A percentile compares a stretch with the other conserved stretches of the same genome.
Conservation (phyloP, 139 green algal species). For the Micromonas commoda region DNA sequence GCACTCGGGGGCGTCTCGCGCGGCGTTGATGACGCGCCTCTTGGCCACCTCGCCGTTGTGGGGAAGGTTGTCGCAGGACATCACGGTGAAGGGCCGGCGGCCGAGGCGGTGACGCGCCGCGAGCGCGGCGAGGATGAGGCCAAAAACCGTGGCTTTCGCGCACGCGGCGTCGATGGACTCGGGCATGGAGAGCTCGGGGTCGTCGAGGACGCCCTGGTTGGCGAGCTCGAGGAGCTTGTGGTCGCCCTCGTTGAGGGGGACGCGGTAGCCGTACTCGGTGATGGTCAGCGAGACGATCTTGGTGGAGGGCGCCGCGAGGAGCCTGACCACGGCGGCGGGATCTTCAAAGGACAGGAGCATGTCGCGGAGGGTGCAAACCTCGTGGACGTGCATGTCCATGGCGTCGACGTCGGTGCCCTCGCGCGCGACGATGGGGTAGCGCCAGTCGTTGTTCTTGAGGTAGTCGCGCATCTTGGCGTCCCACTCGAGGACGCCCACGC, state of each 20-base stretch:
- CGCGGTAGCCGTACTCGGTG: neutral
- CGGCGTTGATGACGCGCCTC: neutral
- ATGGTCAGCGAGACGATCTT: neutral
- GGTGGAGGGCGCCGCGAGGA: neutral
- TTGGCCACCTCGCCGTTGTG: neutral
- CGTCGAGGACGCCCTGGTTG: neutral
- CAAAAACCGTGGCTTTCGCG: neutral
- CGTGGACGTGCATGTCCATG: neutral
- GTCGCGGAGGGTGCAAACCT: neutral
- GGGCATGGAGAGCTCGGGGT: neutral
- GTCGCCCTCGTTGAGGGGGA: neutral
- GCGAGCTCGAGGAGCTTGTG: neutral
- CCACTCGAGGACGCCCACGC: neutral
- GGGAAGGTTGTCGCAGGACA: neutral
- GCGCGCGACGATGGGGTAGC: neutral
- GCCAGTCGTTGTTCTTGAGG: neutral
- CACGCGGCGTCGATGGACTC: neutral
- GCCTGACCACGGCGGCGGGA: neutral
- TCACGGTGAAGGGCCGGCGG: neutral
- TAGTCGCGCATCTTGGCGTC: neutral
- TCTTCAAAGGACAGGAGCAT: neutral
- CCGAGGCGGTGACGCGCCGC: too few species aligned
- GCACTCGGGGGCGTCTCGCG: too few species aligned
- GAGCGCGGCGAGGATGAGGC: neutral
- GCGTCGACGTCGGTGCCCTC: neutral